phyloP scores from a whole-genome alignment of 192 early-diverging fungal genomes.

The Podila epicladia region DNA sequence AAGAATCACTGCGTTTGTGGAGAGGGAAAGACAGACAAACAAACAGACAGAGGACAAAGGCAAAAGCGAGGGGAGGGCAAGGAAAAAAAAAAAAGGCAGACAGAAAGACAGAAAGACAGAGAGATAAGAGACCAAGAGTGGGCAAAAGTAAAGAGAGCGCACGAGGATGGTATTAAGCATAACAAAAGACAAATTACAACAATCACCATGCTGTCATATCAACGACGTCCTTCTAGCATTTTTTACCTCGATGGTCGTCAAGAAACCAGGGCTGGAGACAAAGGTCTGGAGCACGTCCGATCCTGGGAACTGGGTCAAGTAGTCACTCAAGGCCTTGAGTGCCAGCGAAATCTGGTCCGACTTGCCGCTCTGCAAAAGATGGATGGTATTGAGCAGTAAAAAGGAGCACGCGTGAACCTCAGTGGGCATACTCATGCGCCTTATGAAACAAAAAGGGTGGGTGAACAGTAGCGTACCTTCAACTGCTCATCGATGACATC shows the following conservation, averaged over 20 bases:
- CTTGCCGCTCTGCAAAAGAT: conserved; percentile 38
- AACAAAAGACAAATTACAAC: no score
- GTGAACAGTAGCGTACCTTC: conserved; percentile 34
- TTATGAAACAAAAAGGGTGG: not conserved
- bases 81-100: not conserved
- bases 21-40: not conserved
- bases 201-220: not conserved
- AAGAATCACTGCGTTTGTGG: not conserved
- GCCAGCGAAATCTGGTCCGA: conserved; percentile 39
- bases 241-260: conserved; percentile 49
- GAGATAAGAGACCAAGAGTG: not conserved
- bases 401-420: not conserved
- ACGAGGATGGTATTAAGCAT: not conserved
- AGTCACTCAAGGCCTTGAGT: conserved; percentile 55
- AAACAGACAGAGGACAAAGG: not conserved
- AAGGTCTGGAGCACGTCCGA: conserved; percentile 57
- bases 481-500: conserved; percentile 39
- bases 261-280: conserved; percentile 51
- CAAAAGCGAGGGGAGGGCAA: not conserved
- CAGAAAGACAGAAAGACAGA: not conserved
- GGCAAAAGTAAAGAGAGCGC: not conserved
- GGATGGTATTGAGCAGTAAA: not conserved
- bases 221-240: no score
- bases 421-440: not conserved
- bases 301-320: conserved; percentile 53